Conservation (phyloP, 208 protist genomes). For the Herpetomonas tarakana region DNA sequence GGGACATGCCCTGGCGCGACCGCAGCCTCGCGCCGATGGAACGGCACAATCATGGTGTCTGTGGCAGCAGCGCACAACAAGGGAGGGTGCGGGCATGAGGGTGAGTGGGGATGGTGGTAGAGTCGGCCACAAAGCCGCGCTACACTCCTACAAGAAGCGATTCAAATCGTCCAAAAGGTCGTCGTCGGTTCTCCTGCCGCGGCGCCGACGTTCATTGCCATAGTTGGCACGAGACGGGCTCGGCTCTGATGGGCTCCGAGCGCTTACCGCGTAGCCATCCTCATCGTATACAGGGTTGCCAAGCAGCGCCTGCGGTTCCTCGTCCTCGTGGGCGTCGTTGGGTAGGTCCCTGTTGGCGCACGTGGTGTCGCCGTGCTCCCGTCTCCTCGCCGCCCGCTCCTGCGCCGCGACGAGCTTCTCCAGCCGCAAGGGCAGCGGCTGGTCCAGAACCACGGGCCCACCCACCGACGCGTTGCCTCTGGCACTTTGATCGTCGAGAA, state of each 20-base stretch:
- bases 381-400: conserved; percentile 4
- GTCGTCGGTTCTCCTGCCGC: conserved; percentile 12
- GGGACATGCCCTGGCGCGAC: too few relatives aligned
- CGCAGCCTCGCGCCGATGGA: too few relatives aligned
- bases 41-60: too few relatives aligned
- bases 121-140: too few relatives aligned
- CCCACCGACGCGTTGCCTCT: conserved; percentile 40
- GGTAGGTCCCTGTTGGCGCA: neutral
- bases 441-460: conserved; percentile 25
- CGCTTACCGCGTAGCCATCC: conserved; percentile 19
- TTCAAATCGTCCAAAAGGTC: conserved; percentile 18
- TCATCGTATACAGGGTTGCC: conserved; percentile 1
- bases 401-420: conserved; percentile 19
- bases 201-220: too few relatives aligned
- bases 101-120: too few relatives aligned
- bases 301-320: neutral
- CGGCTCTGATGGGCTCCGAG: too few relatives aligned
- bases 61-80: too few relatives aligned
- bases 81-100: too few relatives aligned
- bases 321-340: conserved; percentile 1
- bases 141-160: conserved; percentile 9
- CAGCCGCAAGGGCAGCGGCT: conserved; percentile 33
- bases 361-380: neutral
- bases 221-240: too few relatives aligned
- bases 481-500: conserved; percentile 75